phyloP scores from a whole-genome alignment of 306 rosid species.

The Prunus persica region Prunus_persica_NCBIv2 NC_034009.1:27270001-27270500 shows the following conservation, averaged over 20 bases:
- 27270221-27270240: slow-evolving; percentile 17
- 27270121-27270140: not conserved
- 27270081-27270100: slow-evolving; percentile 40
- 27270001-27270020: not conserved
- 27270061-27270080: slow-evolving; percentile 12
- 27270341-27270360: not conserved
- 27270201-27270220: slow-evolving; percentile 8
- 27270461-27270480: slow-evolving; percentile 39
- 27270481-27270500: slow-evolving; percentile 42
- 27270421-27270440: not conserved
- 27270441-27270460: slow-evolving; percentile 4
- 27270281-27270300: not conserved
- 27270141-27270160: not conserved
- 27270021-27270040: slow-evolving; percentile 13
- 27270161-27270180: slow-evolving; percentile 23
- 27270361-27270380: not conserved
- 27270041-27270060: slow-evolving; percentile 21
- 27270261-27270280: not conserved
- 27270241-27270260: slow-evolving; percentile 17
- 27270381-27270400: not conserved
- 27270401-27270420: too few relatives aligned
- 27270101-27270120: slow-evolving; percentile 22
- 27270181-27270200: slow-evolving; percentile 20
- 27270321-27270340: not conserved
- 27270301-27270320: not conserved